These are phyloP conservation scores for Moringa oleifera DNA, from an alignment of 345 rosid species.

Conservation along the genomic window DNA sequence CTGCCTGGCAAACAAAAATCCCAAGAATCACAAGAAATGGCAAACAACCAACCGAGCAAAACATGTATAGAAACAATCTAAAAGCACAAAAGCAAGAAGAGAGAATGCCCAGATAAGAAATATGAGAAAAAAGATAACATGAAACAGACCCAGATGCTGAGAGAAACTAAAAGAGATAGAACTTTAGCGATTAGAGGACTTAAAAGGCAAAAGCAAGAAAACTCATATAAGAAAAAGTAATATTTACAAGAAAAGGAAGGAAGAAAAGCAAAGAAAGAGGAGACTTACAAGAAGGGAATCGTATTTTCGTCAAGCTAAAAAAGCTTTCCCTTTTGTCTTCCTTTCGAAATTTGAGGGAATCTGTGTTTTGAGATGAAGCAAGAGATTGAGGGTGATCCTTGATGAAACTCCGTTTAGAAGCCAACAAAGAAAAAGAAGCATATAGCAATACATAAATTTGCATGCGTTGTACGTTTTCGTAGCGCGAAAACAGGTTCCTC, in stretches of 20 bases:
- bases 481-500: background rate
- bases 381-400: slow-evolving; percentile 38
- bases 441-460: too few species aligned
- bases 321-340: slow-evolving; percentile 28
- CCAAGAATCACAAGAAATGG: slow-evolving; percentile 14
- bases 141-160: slow-evolving; percentile 21
- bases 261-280: slow-evolving; percentile 26
- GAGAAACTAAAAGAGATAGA: slow-evolving; percentile 18
- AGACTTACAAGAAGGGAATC: slow-evolving; percentile 67
- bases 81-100: slow-evolving; percentile 3
- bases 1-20: slow-evolving; percentile 6
- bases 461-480: background rate
- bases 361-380: slow-evolving; percentile 30
- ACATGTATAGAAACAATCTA: slow-evolving; percentile 7
- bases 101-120: slow-evolving; percentile 17
- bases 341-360: slow-evolving; percentile 10
- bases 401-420: slow-evolving; percentile 18
- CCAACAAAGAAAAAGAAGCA: background rate
- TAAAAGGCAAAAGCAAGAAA: slow-evolving; percentile 11
- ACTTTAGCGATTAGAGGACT: slow-evolving; percentile 18
- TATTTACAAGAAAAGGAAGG: slow-evolving; percentile 8
- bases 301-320: slow-evolving; percentile 51
- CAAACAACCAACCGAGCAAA: slow-evolving; percentile 26
- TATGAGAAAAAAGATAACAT: slow-evolving; percentile 2
- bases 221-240: slow-evolving; percentile 2